Evolutionary conservation across 2,329 filamentous ascomycete species (phyloP), one percentile per base, ranked within the genome.

Genomic region (Alternaria dauci): DNA sequence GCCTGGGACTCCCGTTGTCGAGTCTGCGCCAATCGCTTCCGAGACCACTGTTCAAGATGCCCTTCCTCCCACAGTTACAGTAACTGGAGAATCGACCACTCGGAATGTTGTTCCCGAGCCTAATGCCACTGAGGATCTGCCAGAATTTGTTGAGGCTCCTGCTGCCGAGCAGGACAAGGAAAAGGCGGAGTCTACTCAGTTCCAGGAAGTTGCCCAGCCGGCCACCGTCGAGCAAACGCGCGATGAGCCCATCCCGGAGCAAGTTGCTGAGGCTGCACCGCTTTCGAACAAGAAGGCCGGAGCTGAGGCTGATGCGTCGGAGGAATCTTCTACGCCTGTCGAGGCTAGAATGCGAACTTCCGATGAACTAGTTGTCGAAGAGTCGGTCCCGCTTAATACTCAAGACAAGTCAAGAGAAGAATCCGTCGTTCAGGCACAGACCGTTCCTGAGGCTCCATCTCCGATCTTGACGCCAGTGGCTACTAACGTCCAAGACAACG

Each of bases 211-310:
- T 1, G 14, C 52, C 16, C 20, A 42, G 8, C 7, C 38, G 18
- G 34, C 26, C 4, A 30, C 34, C 8, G n/a, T 48, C 23, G 47
- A 50, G n/a, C 14, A 48, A 34, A 26, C 23, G 11, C 16, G 43
- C 25, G 50, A 61, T 11, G 44, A 51, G 16, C 8, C 43, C 6
- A 12, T 23, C 12, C n/a, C 30, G 25, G 54, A 50, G n/a, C 44
- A 51, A 30, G 20, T 28, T 18, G 39, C 44, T 7, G 46, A 58
- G 14, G 18, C 48, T 14, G 41, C 62, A 23, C 52, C 67, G 16
- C 39, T 68, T 8, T 66, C 66, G 5, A 69, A 72, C 60, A 71
- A 70, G 62, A 73, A 70, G 25, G 65, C 51, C 18, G 54, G 62
- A 34, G 11, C 64, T n/a, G 57, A 54, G 23, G 59, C 51, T 14